These are phyloP conservation scores for Arachnomyces sp. DNA, from an alignment of 2,329 filamentous ascomycete genomes.

Conservation along the genomic window DNA sequence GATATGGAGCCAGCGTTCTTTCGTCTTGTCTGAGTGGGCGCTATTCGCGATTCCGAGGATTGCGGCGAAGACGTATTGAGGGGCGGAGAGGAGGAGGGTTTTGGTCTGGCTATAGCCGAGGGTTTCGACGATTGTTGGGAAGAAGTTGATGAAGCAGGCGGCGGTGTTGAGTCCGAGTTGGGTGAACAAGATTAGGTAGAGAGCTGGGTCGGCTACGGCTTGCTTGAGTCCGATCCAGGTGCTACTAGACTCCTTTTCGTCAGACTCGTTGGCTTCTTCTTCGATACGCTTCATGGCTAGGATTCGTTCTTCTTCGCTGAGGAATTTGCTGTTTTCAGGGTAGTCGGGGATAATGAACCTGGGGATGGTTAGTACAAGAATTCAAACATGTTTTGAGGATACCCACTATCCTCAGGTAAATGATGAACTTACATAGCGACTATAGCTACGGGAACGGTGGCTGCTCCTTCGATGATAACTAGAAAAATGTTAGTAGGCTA, in stretches of 20 bases:
- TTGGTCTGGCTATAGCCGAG: conserved; percentile 39
- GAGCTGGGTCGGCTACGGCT: conserved; percentile 46
- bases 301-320: conserved; percentile 38
- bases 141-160: conserved; percentile 38
- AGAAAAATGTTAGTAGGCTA: too few relatives aligned
- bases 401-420: too few relatives aligned
- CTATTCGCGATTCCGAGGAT: conserved; percentile 41
- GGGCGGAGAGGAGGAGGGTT: conserved; percentile 46
- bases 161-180: conserved; percentile 40
- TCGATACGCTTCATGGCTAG: conserved; percentile 44
- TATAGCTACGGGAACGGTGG: conserved; percentile 29
- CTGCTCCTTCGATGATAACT: conserved; percentile 29
- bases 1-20: conserved; percentile 47
- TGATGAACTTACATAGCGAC: conserved; percentile 10
- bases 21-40: conserved; percentile 37
- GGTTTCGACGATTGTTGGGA: conserved; percentile 44
- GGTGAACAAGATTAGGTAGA: conserved; percentile 37
- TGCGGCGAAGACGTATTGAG: conserved; percentile 50
- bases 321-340: conserved; percentile 38
- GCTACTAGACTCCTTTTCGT: conserved; percentile 41
- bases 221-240: conserved; percentile 45
- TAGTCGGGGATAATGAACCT: conserved; percentile 33
- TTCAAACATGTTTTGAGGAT: too few relatives aligned
- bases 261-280: conserved; percentile 44
- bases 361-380: conserved; percentile 10